These are phyloP conservation scores for Claviceps quebecensis DNA, from an alignment of 2,329 filamentous ascomycete genomes.

Conservation along the genomic window DNA sequence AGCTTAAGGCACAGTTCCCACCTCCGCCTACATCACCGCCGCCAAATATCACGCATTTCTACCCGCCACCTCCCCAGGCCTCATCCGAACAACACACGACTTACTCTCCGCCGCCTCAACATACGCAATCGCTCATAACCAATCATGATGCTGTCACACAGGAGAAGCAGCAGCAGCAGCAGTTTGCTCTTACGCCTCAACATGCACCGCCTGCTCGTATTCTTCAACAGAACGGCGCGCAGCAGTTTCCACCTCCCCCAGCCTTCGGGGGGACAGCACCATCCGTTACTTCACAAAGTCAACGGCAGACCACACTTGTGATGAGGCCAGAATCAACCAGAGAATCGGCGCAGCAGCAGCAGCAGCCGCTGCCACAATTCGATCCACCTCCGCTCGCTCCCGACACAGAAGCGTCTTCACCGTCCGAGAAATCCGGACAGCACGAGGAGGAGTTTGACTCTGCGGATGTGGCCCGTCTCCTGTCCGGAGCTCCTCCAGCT, in stretches of 20 bases:
- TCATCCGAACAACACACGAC: constrained; percentile 6
- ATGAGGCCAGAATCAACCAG: constrained; percentile 14
- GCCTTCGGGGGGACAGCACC: background rate
- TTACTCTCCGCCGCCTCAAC: constrained; percentile 17
- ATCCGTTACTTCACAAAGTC: background rate
- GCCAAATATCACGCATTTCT: constrained; percentile 30
- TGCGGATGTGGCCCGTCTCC: constrained; percentile 17
- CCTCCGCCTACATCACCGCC: constrained; percentile 34
- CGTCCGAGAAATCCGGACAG: constrained; percentile 15
- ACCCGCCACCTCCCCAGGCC: constrained; percentile 16
- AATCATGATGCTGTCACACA: constrained; percentile 9
- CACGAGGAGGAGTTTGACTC: constrained; percentile 13
- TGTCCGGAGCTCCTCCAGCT: constrained; percentile 26
- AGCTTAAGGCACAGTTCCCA: constrained; percentile 27
- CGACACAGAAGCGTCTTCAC: constrained; percentile 12
- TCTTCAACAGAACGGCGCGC: constrained; percentile 9
- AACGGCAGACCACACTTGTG: constrained; percentile 10
- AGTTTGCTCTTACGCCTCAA: no score
- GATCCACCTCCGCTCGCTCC: constrained; percentile 15
- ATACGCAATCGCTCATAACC: constrained; percentile 7
- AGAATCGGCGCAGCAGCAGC: constrained; percentile 11
- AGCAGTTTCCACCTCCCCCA: constrained; percentile 10
- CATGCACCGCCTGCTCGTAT: background rate
- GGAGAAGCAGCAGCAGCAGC: constrained; percentile 5
- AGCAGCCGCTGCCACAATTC: constrained; percentile 16